Percentiles rank a stretch among this genome's conserved stretches.
These are phyloP conservation scores for Pichia scutulata DNA, from an alignment of 805 yeast species.

Conservation along the genomic window DNA sequence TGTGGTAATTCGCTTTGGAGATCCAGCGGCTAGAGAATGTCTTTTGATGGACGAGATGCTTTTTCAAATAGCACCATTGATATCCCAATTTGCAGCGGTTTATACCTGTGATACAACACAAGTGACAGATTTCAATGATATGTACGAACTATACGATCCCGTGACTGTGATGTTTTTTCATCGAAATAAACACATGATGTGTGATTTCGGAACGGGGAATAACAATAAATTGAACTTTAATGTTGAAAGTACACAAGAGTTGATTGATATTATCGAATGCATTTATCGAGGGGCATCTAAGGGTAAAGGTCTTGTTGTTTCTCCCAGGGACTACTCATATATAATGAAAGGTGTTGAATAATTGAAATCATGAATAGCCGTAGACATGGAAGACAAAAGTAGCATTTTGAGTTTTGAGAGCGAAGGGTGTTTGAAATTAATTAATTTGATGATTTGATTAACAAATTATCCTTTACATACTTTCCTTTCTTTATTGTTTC, in stretches of 20 bases:
- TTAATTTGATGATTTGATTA: neutral
- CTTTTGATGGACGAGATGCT: slow-evolving; percentile 87
- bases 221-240: slow-evolving; percentile 88
- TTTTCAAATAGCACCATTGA: slow-evolving; percentile 70
- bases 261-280: slow-evolving; percentile 86
- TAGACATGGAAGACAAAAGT: neutral
- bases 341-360: neutral
- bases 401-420: neutral
- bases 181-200: slow-evolving; percentile 93
- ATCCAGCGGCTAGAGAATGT: slow-evolving; percentile 67
- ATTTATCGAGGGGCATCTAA: slow-evolving; percentile 86
- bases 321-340: slow-evolving; percentile 58
- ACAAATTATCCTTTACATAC: too few species aligned
- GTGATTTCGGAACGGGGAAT: slow-evolving; percentile 97
- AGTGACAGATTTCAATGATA: slow-evolving; percentile 84
- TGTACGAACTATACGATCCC: slow-evolving; percentile 88
- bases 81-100: slow-evolving; percentile 79
- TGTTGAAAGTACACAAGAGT: slow-evolving; percentile 71
- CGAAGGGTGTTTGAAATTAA: neutral
- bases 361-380: too few species aligned
- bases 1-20: slow-evolving; percentile 84
- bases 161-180: slow-evolving; percentile 90
- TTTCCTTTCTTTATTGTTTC: neutral
- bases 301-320: slow-evolving; percentile 84
- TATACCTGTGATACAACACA: slow-evolving; percentile 83